phyloP scores from a whole-genome alignment of 257 asterid genomes.

The Asclepias syriaca region DNA sequence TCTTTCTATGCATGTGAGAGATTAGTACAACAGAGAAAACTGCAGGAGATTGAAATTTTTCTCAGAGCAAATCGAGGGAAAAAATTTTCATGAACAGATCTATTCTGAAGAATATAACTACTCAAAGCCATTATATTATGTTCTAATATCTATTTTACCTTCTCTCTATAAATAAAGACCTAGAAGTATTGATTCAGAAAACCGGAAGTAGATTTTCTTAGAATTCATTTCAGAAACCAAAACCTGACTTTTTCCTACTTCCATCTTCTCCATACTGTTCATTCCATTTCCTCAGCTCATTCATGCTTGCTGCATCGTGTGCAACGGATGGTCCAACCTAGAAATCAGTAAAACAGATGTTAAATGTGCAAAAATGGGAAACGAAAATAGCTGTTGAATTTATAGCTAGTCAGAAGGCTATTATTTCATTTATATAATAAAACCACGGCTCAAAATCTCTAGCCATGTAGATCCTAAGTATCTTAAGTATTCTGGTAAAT shows the following conservation, averaged over 20 bases:
- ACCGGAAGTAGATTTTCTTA: constrained; percentile 62
- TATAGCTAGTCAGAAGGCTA: not conserved
- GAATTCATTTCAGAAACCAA: constrained; percentile 56
- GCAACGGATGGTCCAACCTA: constrained; percentile 99
- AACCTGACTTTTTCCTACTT: constrained; percentile 81
- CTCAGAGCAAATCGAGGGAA: not conserved
- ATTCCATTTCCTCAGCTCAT: constrained; percentile 92
- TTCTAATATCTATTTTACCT: not conserved
- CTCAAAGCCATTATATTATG: not conserved
- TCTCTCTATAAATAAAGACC: not conserved
- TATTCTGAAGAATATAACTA: not conserved
- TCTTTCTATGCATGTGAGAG: not conserved
- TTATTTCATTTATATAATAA: not conserved
- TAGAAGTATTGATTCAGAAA: constrained; percentile 34
- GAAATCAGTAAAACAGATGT: constrained; percentile 7
- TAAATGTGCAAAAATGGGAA: not conserved
- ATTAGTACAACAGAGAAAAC: not conserved
- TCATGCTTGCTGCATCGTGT: constrained; percentile 90
- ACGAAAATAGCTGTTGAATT: not conserved
- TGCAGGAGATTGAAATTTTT: not conserved
- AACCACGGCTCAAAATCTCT: not conserved
- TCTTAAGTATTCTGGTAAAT: no score
- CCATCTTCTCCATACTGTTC: constrained; percentile 99
- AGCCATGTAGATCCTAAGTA: not conserved
- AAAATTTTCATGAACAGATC: not conserved